Evolutionary conservation across 2,329 filamentous ascomycete genomes (phyloP).

Genomic region (Scorias spongiosa): DNA sequence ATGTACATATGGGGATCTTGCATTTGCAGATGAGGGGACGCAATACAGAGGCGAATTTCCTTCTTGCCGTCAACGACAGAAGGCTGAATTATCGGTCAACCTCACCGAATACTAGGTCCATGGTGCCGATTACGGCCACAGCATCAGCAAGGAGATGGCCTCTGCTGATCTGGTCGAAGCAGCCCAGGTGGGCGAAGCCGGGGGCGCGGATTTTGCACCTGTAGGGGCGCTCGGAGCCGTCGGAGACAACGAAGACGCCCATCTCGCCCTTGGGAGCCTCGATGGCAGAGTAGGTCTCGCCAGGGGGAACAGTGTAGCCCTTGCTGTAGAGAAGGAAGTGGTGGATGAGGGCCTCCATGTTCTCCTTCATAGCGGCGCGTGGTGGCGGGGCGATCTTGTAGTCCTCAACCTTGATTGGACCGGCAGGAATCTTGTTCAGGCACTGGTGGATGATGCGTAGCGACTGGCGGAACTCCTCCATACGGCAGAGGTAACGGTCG

Average conservation of each 20-base stretch:
- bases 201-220: conserved; percentile 94
- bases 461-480: conserved; percentile 98
- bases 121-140: conserved; percentile 71
- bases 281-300: conserved; percentile 94
- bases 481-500: conserved; percentile 95
- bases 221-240: conserved; percentile 92
- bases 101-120: conserved; percentile 63
- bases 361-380: conserved; percentile 98
- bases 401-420: conserved; percentile 89
- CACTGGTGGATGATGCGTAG: conserved; percentile 98
- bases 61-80: neutral
- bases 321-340: conserved; percentile 99
- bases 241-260: conserved; percentile 91
- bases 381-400: conserved; percentile 97
- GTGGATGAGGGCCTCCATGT: conserved; percentile 99
- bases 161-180: conserved; percentile 84
- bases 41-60: too few species aligned
- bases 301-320: conserved; percentile 90
- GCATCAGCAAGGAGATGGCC: conserved; percentile 92
- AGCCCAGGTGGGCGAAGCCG: conserved; percentile 85
- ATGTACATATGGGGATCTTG: too few species aligned
- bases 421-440: conserved; percentile 94
- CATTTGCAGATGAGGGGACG: too few species aligned
- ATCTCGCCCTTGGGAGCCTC: conserved; percentile 99
- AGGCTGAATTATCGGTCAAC: conserved; percentile 10